phyloP scores from a whole-genome alignment of 495 filamentous ascomycete genomes.

The Viridothelium virens region DNA sequence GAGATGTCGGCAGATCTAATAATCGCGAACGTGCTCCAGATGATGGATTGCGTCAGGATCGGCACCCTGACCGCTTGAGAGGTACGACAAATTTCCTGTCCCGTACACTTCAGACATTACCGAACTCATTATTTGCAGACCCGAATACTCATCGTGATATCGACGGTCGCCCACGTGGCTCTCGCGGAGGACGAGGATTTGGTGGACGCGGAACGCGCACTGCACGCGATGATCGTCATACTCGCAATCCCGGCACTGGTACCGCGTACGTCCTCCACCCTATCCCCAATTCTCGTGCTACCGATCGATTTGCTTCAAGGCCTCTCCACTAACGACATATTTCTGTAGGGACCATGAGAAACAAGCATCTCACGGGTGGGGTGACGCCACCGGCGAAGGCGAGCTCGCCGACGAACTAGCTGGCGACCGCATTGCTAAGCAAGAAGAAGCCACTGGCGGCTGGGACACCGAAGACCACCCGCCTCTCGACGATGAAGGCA shows the following conservation, averaged over 20 bases:
- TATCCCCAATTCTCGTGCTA: too few relatives aligned
- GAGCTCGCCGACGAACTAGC: conserved; percentile 83
- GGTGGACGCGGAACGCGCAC: conserved; percentile 40
- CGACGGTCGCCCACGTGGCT: conserved; percentile 49
- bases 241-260: conserved; percentile 46
- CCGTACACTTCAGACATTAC: conserved; percentile 28
- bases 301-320: too few relatives aligned
- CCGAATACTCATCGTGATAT: conserved; percentile 23
- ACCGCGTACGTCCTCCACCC: conserved; percentile 50
- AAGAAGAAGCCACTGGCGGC: conserved; percentile 57
- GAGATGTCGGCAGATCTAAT: conserved; percentile 45
- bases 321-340: conserved; percentile 19
- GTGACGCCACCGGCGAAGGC: conserved; percentile 68
- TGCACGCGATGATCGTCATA: conserved; percentile 67
- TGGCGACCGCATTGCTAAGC: conserved; percentile 75
- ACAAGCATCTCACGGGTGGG: conserved; percentile 88
- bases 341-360: conserved; percentile 72
- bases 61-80: conserved; percentile 37
- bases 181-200: conserved; percentile 43
- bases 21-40: conserved; percentile 78
- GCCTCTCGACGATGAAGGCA: conserved; percentile 33
- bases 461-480: conserved; percentile 33
- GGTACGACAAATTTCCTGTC: conserved; percentile 39
- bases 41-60: conserved; percentile 50
- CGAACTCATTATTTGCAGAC: conserved; percentile 22